Evolutionary conservation across 2,329 filamentous ascomycete genomes (phyloP).

Genomic region (Nothophoma quercina): DNA sequence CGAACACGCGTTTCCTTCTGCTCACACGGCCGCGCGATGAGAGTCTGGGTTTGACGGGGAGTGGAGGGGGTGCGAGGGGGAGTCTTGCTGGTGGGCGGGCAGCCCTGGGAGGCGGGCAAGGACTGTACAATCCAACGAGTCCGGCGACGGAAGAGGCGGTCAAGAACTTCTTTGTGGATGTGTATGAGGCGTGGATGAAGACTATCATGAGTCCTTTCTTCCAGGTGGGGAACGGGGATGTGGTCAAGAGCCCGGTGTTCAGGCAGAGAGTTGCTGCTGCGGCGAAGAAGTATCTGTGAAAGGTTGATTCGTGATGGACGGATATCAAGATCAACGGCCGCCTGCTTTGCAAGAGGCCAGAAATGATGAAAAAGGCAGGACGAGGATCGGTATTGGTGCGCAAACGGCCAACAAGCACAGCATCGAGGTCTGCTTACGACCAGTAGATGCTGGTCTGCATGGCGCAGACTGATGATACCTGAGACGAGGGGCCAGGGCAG

Average conservation of each 20-base stretch:
- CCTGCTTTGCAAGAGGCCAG: neutral
- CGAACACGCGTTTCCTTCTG: constrained; percentile 92
- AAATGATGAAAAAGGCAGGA: neutral
- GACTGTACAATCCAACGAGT: constrained; percentile 79
- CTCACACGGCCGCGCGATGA: constrained; percentile 77
- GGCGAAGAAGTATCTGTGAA: constrained; percentile 87
- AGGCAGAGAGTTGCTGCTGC: constrained; percentile 81
- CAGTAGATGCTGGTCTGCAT: no score
- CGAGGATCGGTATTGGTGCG: no score
- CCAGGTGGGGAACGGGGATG: constrained; percentile 80
- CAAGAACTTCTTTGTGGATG: constrained; percentile 90
- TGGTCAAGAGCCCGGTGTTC: constrained; percentile 87
- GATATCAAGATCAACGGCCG: neutral
- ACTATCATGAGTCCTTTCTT: constrained; percentile 98
- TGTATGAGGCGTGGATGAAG: constrained; percentile 97
- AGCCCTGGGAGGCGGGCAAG: constrained; percentile 32
- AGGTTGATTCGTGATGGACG: neutral
- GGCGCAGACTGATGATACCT: no score
- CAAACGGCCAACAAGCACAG: no score
- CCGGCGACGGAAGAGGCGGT: constrained; percentile 95
- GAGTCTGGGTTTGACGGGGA: constrained; percentile 33
- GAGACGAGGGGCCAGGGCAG: no score
- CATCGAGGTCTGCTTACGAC: no score
- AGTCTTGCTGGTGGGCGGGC: constrained; percentile 43
- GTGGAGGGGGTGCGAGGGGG: constrained; percentile 33